Evolutionary conservation across 495 filamentous ascomycete genomes (phyloP).

Genomic region (Cercophora sp.): DNA sequence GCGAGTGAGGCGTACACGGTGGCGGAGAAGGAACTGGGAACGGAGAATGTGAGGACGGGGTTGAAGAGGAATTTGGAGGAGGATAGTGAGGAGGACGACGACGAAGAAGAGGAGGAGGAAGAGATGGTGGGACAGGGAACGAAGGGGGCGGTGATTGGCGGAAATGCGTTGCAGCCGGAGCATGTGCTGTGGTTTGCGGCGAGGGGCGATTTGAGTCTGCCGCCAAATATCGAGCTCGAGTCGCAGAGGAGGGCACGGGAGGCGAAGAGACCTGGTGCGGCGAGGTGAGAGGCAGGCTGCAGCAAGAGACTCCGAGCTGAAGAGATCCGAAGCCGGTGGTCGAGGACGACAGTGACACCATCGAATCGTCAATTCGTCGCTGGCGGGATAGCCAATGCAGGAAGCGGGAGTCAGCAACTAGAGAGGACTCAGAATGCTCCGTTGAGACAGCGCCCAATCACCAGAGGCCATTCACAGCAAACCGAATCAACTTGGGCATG

Average conservation of each 20-base stretch:
- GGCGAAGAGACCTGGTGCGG: neutral
- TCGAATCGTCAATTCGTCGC: too few relatives aligned
- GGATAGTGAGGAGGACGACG: conserved; percentile 49
- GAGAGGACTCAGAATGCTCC: too few relatives aligned
- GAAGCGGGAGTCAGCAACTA: too few relatives aligned
- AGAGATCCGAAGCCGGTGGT: too few relatives aligned
- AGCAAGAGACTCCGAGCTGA: too few relatives aligned
- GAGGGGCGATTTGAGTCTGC: conserved; percentile 32
- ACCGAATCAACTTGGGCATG: too few relatives aligned
- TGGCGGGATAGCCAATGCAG: too few relatives aligned
- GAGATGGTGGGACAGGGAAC: conserved; percentile 16
- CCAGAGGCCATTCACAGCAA: too few relatives aligned
- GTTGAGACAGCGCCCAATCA: too few relatives aligned
- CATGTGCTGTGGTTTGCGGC: conserved; percentile 29
- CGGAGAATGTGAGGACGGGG: conserved; percentile 70
- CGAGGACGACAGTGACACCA: too few relatives aligned
- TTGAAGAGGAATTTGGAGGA: conserved; percentile 55
- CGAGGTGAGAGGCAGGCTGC: too few relatives aligned
- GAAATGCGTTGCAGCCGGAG: conserved; percentile 21
- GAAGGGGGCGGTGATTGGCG: neutral
- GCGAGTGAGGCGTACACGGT: conserved; percentile 56
- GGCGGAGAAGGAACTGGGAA: conserved; percentile 61
- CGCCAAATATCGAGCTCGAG: conserved; percentile 23
- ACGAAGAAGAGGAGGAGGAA: conserved; percentile 57
- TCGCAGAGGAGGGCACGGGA: conserved; percentile 10